A percentile compares a stretch with the other conserved stretches of the same genome.
Conservation (phyloP, 176 grass and related monocot genomes). For the Oryza punctata region DNA sequence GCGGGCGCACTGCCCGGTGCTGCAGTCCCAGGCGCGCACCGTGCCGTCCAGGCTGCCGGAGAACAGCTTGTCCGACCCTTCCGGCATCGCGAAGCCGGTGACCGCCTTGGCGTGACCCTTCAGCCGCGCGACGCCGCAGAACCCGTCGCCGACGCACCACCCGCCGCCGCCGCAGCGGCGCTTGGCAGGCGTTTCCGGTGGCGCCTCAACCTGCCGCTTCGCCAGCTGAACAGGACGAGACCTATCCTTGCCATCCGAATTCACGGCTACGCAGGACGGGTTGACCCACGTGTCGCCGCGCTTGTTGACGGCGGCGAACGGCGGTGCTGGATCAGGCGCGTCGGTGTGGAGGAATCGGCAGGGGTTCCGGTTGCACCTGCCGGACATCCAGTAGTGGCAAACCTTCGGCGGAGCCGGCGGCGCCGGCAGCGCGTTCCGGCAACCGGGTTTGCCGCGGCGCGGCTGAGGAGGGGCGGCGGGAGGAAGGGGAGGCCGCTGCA, state of each 20-base stretch:
- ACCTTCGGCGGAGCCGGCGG: background rate
- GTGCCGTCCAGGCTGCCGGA: constrained; percentile 32
- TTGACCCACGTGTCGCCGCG: background rate
- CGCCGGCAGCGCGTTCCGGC: background rate
- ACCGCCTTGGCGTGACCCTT: constrained; percentile 14
- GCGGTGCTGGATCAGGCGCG: background rate
- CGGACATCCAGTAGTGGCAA: constrained; percentile 26
- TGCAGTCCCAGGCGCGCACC: constrained; percentile 30
- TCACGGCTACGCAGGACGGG: background rate
- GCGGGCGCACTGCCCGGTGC: constrained; percentile 9
- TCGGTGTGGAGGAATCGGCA: constrained; percentile 26
- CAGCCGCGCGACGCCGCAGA: constrained; percentile 5
- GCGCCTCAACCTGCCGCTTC: background rate
- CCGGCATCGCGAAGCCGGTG: background rate
- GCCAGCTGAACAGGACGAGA: background rate
- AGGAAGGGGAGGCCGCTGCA: too few species aligned
- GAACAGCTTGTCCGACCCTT: constrained; percentile 21
- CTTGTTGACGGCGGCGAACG: background rate
- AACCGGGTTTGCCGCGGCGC: background rate
- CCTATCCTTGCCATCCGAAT: background rate
- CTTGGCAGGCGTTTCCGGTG: background rate
- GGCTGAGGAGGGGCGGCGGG: too few species aligned
- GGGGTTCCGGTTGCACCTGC: constrained; percentile 8
- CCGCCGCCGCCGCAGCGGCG: background rate
- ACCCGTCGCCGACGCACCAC: constrained; percentile 4